Evolutionary conservation across 805 yeast genomes (phyloP).

Genomic region (Yarrowia osloensis): DNA sequence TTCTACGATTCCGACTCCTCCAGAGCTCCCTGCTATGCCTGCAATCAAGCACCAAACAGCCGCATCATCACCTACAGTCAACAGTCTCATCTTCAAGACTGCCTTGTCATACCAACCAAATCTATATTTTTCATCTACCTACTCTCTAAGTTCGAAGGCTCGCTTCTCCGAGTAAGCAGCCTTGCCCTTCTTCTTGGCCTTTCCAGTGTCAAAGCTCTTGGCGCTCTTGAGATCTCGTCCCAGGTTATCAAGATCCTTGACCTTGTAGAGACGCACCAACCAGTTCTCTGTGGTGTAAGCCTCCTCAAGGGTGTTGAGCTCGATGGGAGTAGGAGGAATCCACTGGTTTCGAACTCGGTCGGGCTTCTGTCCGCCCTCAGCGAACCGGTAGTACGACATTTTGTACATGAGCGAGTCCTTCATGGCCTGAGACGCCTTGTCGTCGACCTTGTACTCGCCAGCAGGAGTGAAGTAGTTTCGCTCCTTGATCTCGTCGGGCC

Average conservation of each 20-base stretch:
- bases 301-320: conserved; percentile 81
- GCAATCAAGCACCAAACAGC: too few relatives aligned
- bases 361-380: conserved; percentile 61
- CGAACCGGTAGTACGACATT: conserved; percentile 85
- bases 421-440: conserved; percentile 80
- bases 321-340: conserved; percentile 56
- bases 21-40: too few relatives aligned
- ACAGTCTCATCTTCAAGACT: not conserved
- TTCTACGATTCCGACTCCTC: too few relatives aligned
- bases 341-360: conserved; percentile 90
- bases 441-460: conserved; percentile 90
- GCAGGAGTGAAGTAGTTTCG: conserved; percentile 75
- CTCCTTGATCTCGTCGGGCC: conserved; percentile 98
- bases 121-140: conserved; percentile 27
- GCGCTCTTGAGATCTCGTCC: conserved; percentile 62
- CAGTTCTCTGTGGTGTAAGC: conserved; percentile 95
- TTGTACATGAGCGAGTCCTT: conserved; percentile 89
- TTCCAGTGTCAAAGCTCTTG: conserved; percentile 31
- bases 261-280: conserved; percentile 92
- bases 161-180: conserved; percentile 31
- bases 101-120: conserved; percentile 7
- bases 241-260: conserved; percentile 81
- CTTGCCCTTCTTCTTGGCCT: conserved; percentile 33
- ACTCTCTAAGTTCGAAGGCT: conserved; percentile 26
- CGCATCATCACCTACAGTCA: too few relatives aligned